Conservation (phyloP, 371 early-diverging fungal genomes). For the Lichtheimia corymbifera region DNA sequence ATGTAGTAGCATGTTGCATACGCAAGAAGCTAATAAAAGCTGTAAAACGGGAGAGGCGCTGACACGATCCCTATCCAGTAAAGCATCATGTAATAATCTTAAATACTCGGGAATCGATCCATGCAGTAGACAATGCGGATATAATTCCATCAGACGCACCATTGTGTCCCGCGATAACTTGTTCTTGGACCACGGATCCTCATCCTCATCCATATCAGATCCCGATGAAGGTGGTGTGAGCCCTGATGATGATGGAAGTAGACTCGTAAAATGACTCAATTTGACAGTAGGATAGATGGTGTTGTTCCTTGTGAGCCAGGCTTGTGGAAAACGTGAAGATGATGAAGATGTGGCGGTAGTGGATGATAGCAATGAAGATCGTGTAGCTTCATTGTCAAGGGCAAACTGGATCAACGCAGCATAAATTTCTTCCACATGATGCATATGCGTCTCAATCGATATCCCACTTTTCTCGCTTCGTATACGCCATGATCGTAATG, state of each 20-base stretch:
- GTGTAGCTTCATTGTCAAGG: slow-evolving; percentile 31
- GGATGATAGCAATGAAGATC: slow-evolving; percentile 9
- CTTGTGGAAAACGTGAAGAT: slow-evolving; percentile 14
- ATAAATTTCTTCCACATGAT: slow-evolving; percentile 42
- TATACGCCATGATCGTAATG: slow-evolving; percentile 25
- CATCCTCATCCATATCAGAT: slow-evolving; percentile 3
- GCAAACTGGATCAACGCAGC: slow-evolving; percentile 40
- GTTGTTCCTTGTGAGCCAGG: slow-evolving; percentile 40
- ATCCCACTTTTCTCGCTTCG: slow-evolving; percentile 21
- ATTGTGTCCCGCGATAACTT: slow-evolving; percentile 7
- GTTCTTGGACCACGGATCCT: not conserved
- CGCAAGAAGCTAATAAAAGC: slow-evolving; percentile 32
- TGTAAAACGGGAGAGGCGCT: slow-evolving; percentile 22
- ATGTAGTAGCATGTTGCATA: slow-evolving; percentile 47
- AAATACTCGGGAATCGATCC: slow-evolving; percentile 41
- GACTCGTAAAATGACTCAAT: slow-evolving; percentile 44
- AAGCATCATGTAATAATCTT: slow-evolving; percentile 17
- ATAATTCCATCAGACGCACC: slow-evolving; percentile 23
- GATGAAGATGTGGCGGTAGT: slow-evolving; percentile 3
- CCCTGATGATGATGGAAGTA: slow-evolving; percentile 21
- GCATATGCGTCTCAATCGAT: slow-evolving; percentile 45
- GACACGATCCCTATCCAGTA: slow-evolving; percentile 12
- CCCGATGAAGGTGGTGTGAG: slow-evolving; percentile 15
- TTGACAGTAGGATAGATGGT: slow-evolving; percentile 41
- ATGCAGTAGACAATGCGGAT: slow-evolving; percentile 42